These are phyloP conservation scores for Chalciporus chontae DNA, from an alignment of 768 basidiomycete genomes.

Conservation along the genomic window DNA sequence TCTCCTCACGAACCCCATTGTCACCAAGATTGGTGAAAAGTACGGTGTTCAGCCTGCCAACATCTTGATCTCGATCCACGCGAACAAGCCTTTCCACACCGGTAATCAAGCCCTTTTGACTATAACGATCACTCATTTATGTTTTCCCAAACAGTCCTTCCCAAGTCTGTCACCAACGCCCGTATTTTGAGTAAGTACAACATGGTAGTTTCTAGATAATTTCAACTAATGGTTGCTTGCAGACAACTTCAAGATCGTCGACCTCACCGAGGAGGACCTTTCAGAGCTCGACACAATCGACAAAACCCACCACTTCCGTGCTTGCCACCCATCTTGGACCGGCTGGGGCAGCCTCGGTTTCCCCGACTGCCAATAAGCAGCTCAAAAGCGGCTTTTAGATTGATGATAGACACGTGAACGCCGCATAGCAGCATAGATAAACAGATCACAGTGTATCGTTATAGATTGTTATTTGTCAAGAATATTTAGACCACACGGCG, in stretches of 20 bases:
- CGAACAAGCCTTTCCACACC: conserved; percentile 55
- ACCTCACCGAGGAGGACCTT: conserved; percentile 59
- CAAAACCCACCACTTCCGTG: conserved; percentile 57
- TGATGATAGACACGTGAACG: conserved; percentile 2
- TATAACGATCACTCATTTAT: not conserved
- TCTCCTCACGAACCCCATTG: conserved; percentile 53
- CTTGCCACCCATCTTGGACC: conserved; percentile 59
- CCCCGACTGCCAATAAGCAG: conserved; percentile 40
- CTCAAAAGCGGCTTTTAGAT: conserved; percentile 2
- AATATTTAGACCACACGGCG: not conserved
- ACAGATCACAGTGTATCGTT: not conserved
- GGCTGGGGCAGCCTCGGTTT: conserved; percentile 60
- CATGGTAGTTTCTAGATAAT: not conserved
- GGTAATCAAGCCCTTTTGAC: conserved; percentile 26
- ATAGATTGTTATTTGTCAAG: not conserved
- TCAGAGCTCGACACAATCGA: conserved; percentile 51
- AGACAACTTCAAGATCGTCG: conserved; percentile 58
- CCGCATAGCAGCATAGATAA: not conserved
- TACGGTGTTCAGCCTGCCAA: conserved; percentile 55
- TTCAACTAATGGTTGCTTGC: not conserved
- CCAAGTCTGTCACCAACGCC: conserved; percentile 68
- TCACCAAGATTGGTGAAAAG: conserved; percentile 57
- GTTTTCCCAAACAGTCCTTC: conserved; percentile 42
- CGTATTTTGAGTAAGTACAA: conserved; percentile 49
- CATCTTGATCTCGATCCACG: conserved; percentile 67